Base-by-base conservation (phyloP, 257 asterid genomes). In the Hygrophila difformis region DNA sequence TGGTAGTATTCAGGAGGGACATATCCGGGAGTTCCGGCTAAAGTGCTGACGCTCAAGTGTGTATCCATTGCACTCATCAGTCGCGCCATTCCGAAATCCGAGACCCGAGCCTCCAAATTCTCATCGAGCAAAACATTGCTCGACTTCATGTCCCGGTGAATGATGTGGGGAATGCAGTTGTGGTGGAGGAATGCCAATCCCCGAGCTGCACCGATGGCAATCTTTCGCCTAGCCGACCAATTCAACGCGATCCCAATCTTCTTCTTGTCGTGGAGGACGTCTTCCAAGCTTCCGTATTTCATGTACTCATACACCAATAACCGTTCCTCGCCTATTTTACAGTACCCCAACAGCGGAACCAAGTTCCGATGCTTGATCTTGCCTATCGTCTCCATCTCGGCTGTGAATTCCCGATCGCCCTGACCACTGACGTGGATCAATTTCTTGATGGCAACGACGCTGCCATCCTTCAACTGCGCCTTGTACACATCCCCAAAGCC, bases 51-150 rank as follows among this genome's bases (percentile, higher is more conserved):
- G 20, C 95, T 88, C 60, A 89, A 56, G 50, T 85, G 98, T 2
- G 98, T 89, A 55, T 89, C 98, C 85, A 64, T 68, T 1, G 84
- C 82, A 52, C 76, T 89, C 98, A 89, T 74, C 10, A 57, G 64
- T 67, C 98, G 59, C 0, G 98, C 98, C 98, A 89, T 89, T 24
- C 98, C 98, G 11, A 89, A 89, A 72, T 89, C 98, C 0, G 98
- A 89, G 1, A 89, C 98, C 51, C 94, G 48, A 1, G 96, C 94
- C 39, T 89, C 98, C 51, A 82, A 59, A 15, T 82, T 78, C 22
- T 79, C 96, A 37, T 88, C 97, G n/a, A 88, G 64, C 49, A 88
- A 63, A 12, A 88, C 97, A 31, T 88, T 84, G 79, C 97, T 88
- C 20, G 97, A 88, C 55, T 88, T 88, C 97, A 88, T 84, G 65